A percentile compares a stretch with the other conserved stretches of the same genome.
Evolutionary conservation across 768 basidiomycete species (phyloP).

Genomic region (Russula lepida): DNA sequence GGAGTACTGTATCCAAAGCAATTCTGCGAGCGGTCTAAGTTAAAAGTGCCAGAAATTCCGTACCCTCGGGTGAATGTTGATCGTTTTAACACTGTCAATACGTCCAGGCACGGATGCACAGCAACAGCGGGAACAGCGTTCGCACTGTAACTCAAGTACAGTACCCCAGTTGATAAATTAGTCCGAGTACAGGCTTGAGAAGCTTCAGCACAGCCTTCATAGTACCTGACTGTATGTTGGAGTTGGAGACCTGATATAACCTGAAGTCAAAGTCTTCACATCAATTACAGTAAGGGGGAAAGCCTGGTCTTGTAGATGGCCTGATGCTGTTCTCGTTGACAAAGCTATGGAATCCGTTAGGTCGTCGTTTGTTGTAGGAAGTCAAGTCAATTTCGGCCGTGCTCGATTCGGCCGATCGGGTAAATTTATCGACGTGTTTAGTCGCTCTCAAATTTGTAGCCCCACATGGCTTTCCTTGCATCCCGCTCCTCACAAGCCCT

Average conservation of each 20-base stretch:
- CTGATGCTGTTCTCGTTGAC: not conserved
- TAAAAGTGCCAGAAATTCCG: not conserved
- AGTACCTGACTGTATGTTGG: not conserved
- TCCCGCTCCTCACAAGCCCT: conserved; percentile 59
- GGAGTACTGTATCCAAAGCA: no score
- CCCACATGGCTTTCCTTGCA: conserved; percentile 54
- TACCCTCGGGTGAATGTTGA: not conserved
- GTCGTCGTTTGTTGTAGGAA: not conserved
- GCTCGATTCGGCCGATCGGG: not conserved
- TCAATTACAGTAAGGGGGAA: not conserved
- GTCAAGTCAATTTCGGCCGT: not conserved
- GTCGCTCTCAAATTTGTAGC: not conserved
- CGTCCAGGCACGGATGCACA: not conserved
- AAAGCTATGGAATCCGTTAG: not conserved
- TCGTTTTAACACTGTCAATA: not conserved
- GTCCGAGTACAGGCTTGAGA: not conserved
- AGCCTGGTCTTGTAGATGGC: not conserved
- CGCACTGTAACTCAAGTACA: not conserved
- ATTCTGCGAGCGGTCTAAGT: not conserved
- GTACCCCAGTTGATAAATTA: not conserved
- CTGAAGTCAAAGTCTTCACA: no score
- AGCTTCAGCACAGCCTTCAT: not conserved
- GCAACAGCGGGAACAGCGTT: not conserved
- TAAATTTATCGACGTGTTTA: no score
- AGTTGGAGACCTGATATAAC: not conserved